These are phyloP conservation scores for Taphrina betulina DNA, from an alignment of 1,139 yeast genomes.

Conservation along the genomic window DNA sequence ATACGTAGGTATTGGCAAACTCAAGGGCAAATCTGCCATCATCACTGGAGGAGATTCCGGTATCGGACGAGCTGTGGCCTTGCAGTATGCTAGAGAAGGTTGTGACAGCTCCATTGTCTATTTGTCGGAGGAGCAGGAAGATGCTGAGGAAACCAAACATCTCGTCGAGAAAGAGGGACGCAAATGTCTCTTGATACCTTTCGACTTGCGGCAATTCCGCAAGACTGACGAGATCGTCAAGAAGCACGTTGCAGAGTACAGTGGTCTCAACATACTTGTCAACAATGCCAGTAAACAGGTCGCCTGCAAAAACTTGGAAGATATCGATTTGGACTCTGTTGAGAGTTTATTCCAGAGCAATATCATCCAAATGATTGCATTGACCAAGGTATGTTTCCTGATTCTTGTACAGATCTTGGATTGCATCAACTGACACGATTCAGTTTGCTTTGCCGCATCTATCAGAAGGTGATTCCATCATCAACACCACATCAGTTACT, in stretches of 20 bases:
- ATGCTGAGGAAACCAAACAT: conserved; percentile 32
- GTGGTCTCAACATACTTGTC: conserved; percentile 76
- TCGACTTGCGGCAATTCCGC: conserved; percentile 20
- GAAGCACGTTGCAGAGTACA: conserved; percentile 65
- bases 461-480: conserved; percentile 28
- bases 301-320: conserved; percentile 62
- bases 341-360: conserved; percentile 79
- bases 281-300: conserved; percentile 74
- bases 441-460: conserved; percentile 32
- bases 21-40: conserved; percentile 26
- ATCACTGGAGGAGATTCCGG: conserved; percentile 35
- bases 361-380: conserved; percentile 29
- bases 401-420: too few relatives aligned
- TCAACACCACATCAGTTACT: conserved; percentile 29
- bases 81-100: conserved; percentile 34
- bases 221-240: conserved; percentile 54
- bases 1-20: conserved; percentile 29
- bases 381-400: conserved; percentile 12
- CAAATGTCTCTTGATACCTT: conserved; percentile 26
- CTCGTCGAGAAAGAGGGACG: conserved; percentile 33
- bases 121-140: conserved; percentile 32
- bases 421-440: too few relatives aligned
- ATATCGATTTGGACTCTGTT: conserved; percentile 80
- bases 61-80: conserved; percentile 34
- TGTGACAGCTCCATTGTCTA: conserved; percentile 27